Evolutionary conservation across 225 moss, liverwort and hornwort genomes (phyloP).

Genomic region (Polytrichum formosum): DNA sequence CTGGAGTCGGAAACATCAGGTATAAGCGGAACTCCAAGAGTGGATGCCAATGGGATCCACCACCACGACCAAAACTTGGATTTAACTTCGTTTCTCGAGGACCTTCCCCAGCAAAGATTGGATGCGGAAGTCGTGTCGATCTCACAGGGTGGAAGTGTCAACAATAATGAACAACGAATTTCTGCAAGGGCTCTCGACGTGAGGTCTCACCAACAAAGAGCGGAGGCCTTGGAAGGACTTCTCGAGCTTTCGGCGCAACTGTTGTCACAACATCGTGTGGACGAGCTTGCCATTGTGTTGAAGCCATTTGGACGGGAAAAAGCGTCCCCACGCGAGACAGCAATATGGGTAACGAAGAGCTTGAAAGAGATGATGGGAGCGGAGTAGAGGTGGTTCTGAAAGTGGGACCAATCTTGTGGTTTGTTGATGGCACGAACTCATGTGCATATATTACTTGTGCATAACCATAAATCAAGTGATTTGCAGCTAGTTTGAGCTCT

Average conservation of each 20-base stretch:
- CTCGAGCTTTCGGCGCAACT: conserved; percentile 96
- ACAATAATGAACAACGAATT: conserved; percentile 44
- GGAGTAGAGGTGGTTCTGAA: too few species aligned
- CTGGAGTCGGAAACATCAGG: too few species aligned
- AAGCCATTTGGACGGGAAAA: conserved; percentile 95
- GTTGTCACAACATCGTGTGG: conserved; percentile 89
- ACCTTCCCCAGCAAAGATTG: conserved; percentile 64
- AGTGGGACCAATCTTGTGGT: too few species aligned
- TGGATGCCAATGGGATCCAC: too few species aligned
- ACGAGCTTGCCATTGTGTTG: conserved; percentile 89
- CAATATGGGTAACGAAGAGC: conserved; percentile 64
- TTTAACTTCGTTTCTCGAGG: conserved; percentile 48
- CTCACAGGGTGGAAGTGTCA: conserved; percentile 37
- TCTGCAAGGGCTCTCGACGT: conserved; percentile 67
- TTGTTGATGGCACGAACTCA: too few species aligned
- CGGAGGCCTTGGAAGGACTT: conserved; percentile 89
- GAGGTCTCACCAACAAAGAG: conserved; percentile 85
- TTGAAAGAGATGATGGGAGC: conserved; percentile 51
- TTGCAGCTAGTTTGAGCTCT: too few species aligned
- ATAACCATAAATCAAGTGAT: too few species aligned
- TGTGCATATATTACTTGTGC: too few species aligned
- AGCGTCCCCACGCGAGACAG: conserved; percentile 92
- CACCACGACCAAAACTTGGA: too few species aligned
- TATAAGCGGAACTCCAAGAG: too few species aligned
- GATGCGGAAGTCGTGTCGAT: conserved; percentile 63